Conservation (phyloP, 2,329 filamentous ascomycete genomes). For the Colletotrichum sublineola region DNA sequence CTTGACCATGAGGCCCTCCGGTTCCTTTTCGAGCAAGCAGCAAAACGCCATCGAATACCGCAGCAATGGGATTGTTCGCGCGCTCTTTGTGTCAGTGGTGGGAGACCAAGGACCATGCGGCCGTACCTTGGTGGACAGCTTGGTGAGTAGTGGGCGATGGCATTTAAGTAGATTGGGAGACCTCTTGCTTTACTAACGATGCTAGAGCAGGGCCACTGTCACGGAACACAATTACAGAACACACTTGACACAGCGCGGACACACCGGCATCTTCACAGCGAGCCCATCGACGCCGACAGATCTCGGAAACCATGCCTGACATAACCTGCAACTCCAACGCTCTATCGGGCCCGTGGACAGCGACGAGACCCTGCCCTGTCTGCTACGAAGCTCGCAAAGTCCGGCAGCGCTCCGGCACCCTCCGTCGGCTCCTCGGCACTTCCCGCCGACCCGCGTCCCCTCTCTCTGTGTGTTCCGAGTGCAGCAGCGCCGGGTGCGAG, state of each 20-base stretch:
- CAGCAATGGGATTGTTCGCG: constrained; percentile 2
- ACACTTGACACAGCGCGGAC: background rate
- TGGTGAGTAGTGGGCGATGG: background rate
- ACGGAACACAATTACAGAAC: background rate
- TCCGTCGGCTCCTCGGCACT: background rate
- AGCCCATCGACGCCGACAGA: background rate
- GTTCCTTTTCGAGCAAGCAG: background rate
- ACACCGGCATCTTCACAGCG: background rate
- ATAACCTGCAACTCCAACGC: background rate
- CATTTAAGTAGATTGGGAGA: background rate
- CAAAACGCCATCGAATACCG: background rate
- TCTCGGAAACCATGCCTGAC: background rate
- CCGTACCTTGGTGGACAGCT: background rate
- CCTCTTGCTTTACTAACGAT: background rate
- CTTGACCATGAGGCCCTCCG: background rate
- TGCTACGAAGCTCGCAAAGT: constrained; percentile 5
- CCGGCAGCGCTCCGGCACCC: background rate
- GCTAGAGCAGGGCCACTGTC: background rate
- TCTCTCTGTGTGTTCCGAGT: constrained; percentile 16
- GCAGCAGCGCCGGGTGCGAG: constrained; percentile 5
- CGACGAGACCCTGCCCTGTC: background rate
- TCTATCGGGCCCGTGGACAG: constrained; percentile 1
- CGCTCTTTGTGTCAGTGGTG: background rate
- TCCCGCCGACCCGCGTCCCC: background rate
- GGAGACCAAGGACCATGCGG: background rate